Evolutionary conservation across 768 basidiomycete genomes (phyloP).

Genomic region (Kwoniella pini): DNA sequence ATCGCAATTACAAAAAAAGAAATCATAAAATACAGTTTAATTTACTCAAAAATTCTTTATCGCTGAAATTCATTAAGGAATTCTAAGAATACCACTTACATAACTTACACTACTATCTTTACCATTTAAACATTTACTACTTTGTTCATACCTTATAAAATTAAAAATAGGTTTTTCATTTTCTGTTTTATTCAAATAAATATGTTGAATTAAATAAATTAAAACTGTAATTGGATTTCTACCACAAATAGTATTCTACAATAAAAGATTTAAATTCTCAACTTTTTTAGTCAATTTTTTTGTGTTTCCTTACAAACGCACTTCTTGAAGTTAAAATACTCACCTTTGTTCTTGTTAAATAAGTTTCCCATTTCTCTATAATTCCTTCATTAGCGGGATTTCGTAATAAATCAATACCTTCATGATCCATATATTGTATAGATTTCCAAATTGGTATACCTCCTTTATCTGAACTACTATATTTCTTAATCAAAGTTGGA

Average conservation of each 20-base stretch:
- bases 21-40: too few species aligned
- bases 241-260: constrained; percentile 93
- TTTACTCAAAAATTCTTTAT: background rate
- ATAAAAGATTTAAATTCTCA: constrained; percentile 52
- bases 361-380: constrained; percentile 44
- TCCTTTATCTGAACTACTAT: constrained; percentile 28
- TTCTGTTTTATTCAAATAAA: constrained; percentile 56
- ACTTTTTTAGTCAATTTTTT: too few species aligned
- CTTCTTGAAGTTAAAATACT: too few species aligned
- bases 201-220: constrained; percentile 68
- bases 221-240: constrained; percentile 93
- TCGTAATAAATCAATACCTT: constrained; percentile 67
- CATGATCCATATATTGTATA: constrained; percentile 79
- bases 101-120: constrained; percentile 93
- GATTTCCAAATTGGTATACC: constrained; percentile 72
- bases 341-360: constrained; percentile 51
- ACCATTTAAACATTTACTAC: constrained; percentile 68
- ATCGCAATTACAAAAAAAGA: too few species aligned
- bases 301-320: too few species aligned
- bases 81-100: constrained; percentile 65
- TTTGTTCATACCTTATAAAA: constrained; percentile 95
- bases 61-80: constrained; percentile 16
- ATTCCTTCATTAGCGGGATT: constrained; percentile 36
- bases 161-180: constrained; percentile 58
- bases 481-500: constrained; percentile 29